Conservation (phyloP, 352 stramenopile species). For the Phytophthora meadii region DNA sequence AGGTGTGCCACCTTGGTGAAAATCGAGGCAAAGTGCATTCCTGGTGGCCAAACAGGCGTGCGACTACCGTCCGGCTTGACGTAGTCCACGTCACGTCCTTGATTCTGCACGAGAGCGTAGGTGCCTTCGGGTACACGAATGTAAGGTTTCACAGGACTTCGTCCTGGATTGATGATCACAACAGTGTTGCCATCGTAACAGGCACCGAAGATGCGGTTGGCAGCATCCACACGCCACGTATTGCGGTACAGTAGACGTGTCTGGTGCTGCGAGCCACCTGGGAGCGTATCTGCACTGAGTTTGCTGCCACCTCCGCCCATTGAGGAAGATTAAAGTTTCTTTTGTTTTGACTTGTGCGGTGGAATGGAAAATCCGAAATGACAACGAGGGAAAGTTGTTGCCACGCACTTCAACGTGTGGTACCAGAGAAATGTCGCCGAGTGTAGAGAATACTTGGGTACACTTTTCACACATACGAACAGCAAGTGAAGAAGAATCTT, state of each 20-base stretch:
- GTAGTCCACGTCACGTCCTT: conserved; percentile 81
- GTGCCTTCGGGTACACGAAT: conserved; percentile 90
- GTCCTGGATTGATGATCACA: conserved; percentile 76
- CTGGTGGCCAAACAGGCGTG: conserved; percentile 74
- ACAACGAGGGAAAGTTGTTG: not conserved
- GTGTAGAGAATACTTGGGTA: conserved; percentile 15
- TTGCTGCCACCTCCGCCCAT: conserved; percentile 33
- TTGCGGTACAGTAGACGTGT: conserved; percentile 72
- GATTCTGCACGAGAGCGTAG: conserved; percentile 88
- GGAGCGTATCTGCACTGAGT: conserved; percentile 19
- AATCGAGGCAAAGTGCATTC: conserved; percentile 74
- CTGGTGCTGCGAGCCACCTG: conserved; percentile 46
- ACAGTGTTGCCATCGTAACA: conserved; percentile 86
- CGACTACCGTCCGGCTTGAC: conserved; percentile 47
- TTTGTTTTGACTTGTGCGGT: conserved; percentile 11
- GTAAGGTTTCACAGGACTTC: conserved; percentile 70
- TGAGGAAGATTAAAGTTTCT: conserved; percentile 1
- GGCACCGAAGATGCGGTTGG: conserved; percentile 80
- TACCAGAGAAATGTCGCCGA: conserved; percentile 3
- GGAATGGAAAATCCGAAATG: conserved; percentile 29
- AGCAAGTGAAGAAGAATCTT: conserved; percentile 24
- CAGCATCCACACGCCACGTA: conserved; percentile 64
- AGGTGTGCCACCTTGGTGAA: conserved; percentile 89
- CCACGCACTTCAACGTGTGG: conserved; percentile 25
- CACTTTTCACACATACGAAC: conserved; percentile 17